Percentiles rank a stretch among this genome's conserved stretches.
These are phyloP conservation scores for Metschnikowia cerradonensis DNA, from an alignment of 805 yeast species.

Conservation along the genomic window DNA sequence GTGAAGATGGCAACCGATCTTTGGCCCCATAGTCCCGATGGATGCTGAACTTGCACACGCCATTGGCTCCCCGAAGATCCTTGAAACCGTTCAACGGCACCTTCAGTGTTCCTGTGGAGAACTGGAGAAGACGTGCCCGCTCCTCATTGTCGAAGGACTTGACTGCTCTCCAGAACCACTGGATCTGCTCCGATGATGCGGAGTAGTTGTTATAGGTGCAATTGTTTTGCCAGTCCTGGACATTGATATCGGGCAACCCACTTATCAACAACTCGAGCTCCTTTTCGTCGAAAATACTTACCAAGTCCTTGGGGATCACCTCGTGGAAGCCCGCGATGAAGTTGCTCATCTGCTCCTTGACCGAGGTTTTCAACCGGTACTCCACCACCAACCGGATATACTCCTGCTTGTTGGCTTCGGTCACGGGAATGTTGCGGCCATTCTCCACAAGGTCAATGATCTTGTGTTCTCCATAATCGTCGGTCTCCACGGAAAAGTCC, in stretches of 20 bases:
- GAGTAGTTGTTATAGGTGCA: constrained; percentile 79
- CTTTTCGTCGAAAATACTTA: constrained; percentile 89
- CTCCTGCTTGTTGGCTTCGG: constrained; percentile 86
- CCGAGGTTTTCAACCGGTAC: constrained; percentile 77
- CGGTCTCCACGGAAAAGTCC: constrained; percentile 88
- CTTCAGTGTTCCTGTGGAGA: constrained; percentile 95
- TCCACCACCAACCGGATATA: constrained; percentile 85
- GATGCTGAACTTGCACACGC: constrained; percentile 79
- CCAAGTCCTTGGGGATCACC: constrained; percentile 76
- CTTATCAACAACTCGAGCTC: constrained; percentile 89
- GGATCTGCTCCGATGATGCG: constrained; percentile 78
- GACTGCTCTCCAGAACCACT: constrained; percentile 98
- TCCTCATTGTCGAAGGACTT: constrained; percentile 91
- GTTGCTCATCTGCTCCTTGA: constrained; percentile 81
- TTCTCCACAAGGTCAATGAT: constrained; percentile 74
- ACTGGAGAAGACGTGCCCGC: constrained; percentile 87
- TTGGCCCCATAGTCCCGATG: constrained; percentile 84
- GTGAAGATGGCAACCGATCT: constrained; percentile 90
- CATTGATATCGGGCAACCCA: constrained; percentile 94
- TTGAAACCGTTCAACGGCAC: constrained; percentile 94
- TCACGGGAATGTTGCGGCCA: constrained; percentile 82
- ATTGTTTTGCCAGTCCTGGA: constrained; percentile 91
- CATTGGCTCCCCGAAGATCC: constrained; percentile 83
- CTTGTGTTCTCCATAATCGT: constrained; percentile 88
- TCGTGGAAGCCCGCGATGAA: constrained; percentile 87